Evolutionary conservation across 1,284 basidiomycete genomes (phyloP).

Genomic region (Moniliophthora roreri): DNA sequence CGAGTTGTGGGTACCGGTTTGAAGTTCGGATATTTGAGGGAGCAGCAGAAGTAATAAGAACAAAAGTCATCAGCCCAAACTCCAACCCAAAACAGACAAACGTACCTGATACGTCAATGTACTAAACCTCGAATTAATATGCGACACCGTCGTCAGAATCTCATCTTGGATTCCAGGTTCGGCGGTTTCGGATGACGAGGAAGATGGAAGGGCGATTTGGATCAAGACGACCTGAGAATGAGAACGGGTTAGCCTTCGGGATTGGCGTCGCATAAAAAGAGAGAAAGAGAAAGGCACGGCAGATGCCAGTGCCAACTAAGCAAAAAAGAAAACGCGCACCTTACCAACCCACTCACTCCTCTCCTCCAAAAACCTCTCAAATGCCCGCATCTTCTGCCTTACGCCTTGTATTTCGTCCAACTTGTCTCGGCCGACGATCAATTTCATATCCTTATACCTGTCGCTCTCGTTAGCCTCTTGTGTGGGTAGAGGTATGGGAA

Average conservation of each 20-base stretch:
- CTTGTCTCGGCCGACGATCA: slow-evolving; percentile 87
- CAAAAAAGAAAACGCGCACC: slow-evolving; percentile 28
- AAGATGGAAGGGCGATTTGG: slow-evolving; percentile 70
- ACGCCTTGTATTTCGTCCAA: slow-evolving; percentile 79
- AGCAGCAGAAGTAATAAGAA: too few species aligned
- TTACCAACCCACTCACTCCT: slow-evolving; percentile 79
- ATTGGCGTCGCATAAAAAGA: not conserved
- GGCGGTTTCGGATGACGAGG: slow-evolving; percentile 8
- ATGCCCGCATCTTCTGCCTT: slow-evolving; percentile 80
- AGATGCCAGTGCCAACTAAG: too few species aligned
- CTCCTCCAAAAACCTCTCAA: slow-evolving; percentile 81
- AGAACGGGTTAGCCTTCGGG: not conserved
- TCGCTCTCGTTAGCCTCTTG: too few species aligned
- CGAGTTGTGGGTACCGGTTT: too few species aligned
- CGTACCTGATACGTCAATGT: slow-evolving; percentile 70
- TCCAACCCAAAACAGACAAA: not conserved
- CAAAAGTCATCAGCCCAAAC: too few species aligned
- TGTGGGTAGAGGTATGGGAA: too few species aligned
- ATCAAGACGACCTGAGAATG: slow-evolving; percentile 68
- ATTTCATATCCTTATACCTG: slow-evolving; percentile 68
- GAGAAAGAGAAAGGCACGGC: not conserved
- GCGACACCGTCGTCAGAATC: slow-evolving; percentile 47
- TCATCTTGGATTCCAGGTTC: slow-evolving; percentile 2
- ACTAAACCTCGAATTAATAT: slow-evolving; percentile 82
- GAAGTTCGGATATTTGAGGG: too few species aligned